These are phyloP conservation scores for Penicillium manginii DNA, from an alignment of 495 filamentous ascomycete species.

Conservation along the genomic window DNA sequence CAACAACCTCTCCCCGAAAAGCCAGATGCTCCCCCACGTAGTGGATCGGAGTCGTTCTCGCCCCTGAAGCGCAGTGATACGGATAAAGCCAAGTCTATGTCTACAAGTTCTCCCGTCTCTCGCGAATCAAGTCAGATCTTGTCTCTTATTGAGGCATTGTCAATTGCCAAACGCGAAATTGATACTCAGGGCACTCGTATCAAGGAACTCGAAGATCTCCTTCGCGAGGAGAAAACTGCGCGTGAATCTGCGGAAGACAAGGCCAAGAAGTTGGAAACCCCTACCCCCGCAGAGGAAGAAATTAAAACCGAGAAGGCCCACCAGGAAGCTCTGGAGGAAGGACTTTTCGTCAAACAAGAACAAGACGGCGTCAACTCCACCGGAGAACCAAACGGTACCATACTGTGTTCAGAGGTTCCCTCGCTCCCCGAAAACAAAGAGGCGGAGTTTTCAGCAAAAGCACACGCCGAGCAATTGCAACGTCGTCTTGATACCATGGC, in stretches of 20 bases:
- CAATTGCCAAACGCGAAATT: conserved; percentile 76
- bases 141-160: conserved; percentile 79
- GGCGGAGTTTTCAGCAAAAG: conserved; percentile 29
- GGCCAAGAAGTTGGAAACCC: conserved; percentile 69
- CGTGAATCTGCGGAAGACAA: conserved; percentile 82
- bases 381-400: conserved; percentile 24
- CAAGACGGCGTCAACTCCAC: conserved; percentile 9
- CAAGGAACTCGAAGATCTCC: conserved; percentile 76
- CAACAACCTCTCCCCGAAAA: conserved; percentile 91
- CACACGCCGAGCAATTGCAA: conserved; percentile 57
- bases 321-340: conserved; percentile 35
- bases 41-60: conserved; percentile 46
- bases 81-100: conserved; percentile 65
- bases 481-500: conserved; percentile 77
- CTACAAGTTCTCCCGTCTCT: conserved; percentile 63
- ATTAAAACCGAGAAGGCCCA: conserved; percentile 32
- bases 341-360: conserved; percentile 13
- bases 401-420: conserved; percentile 16
- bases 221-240: conserved; percentile 78
- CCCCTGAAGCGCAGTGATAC: conserved; percentile 74
- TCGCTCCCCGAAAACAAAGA: conserved; percentile 43
- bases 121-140: conserved; percentile 74
- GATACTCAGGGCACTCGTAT: conserved; percentile 77
- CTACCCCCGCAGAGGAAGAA: conserved; percentile 23
- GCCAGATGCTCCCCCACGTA: conserved; percentile 66